Evolutionary conservation across 2,329 filamentous ascomycete genomes (phyloP), one percentile per base, ranked within the genome.

Genomic region (Cytospora piceae): DNA sequence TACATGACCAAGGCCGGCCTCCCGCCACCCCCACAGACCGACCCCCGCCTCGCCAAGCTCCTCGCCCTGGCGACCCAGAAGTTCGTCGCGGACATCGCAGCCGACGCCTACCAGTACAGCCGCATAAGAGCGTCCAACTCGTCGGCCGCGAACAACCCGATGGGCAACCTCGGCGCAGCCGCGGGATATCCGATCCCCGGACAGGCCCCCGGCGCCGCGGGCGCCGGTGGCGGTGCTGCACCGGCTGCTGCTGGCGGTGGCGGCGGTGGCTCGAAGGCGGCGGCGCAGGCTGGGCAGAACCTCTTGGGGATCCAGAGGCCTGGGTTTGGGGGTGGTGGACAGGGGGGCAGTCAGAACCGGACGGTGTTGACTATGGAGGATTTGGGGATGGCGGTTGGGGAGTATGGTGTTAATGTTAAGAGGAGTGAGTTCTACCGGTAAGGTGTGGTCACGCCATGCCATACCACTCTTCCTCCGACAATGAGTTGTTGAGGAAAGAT

Each of bases 321-420:
- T 29, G 92, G 92, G 0, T 94, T 89, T 74, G 93, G 92, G 20
- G 95, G 94, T 69, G 94, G 94, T 71, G 94, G 94, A 0, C 92
- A 93, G 73, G 93, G 94, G 32, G 92, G 92, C 1, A 91, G 89
- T 63, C 92, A 96, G 80, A 96, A 96, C 69, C 85, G 93, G 69
- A 97, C 95, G 22, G 94, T 99, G 63, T 83, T 99, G 68, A 98
- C 95, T 0, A 98, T 99, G 95, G 95, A 99, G 79, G 95, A 99
- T 77, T 78, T 99, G 72, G 95, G 95, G 20, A 98, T 98, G 93
- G 95, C 95, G 1, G 94, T 98, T 34, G 92, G 92, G 37, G 95
- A 99, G 82, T 99, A 98, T 76, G 95, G 95, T 1, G 93, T 99
- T 61, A 99, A 97, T 75, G 91, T 98, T 61, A 98, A 97, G 87